These are phyloP conservation scores for Termitomyces heimii DNA, from an alignment of 768 basidiomycete species.

Conservation along the genomic window DNA sequence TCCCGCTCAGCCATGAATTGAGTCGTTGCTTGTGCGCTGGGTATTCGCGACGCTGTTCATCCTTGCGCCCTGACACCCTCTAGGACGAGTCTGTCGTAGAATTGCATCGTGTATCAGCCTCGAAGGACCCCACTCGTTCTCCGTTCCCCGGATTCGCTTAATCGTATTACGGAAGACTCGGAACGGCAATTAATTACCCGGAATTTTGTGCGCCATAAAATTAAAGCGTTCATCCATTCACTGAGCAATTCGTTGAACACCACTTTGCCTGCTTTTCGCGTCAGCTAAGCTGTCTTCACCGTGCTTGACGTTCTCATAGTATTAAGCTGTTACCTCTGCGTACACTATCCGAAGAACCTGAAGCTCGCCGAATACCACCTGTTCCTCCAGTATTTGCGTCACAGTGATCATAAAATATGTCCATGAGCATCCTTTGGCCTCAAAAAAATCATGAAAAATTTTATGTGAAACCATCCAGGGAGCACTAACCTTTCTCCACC, in stretches of 20 bases:
- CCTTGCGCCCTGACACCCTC: neutral
- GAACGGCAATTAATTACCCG: conserved; percentile 1
- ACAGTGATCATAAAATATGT: too few relatives aligned
- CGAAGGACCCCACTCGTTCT: neutral
- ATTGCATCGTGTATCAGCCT: neutral
- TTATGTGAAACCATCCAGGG: too few relatives aligned
- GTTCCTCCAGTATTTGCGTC: conserved; percentile 1
- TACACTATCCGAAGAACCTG: neutral
- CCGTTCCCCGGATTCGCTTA: neutral
- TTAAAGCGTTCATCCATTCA: neutral
- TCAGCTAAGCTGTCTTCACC: conserved; percentile 13
- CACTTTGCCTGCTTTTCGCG: conserved; percentile 17
- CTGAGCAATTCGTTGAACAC: conserved; percentile 8
- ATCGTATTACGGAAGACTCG: neutral
- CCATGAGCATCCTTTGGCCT: conserved; percentile 6
- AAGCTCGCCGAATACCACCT: conserved; percentile 6
- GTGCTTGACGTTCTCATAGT: neutral
- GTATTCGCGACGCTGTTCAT: neutral
- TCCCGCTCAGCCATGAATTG: neutral
- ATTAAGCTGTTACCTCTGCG: neutral
- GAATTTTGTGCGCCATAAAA: neutral
- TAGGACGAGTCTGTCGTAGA: neutral
- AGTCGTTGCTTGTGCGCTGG: neutral
- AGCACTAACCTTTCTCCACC: conserved; percentile 1
- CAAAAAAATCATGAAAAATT: neutral